Evolutionary conservation across 2,329 filamentous ascomycete genomes (phyloP).

Genomic region (Cladosporium sp.): DNA sequence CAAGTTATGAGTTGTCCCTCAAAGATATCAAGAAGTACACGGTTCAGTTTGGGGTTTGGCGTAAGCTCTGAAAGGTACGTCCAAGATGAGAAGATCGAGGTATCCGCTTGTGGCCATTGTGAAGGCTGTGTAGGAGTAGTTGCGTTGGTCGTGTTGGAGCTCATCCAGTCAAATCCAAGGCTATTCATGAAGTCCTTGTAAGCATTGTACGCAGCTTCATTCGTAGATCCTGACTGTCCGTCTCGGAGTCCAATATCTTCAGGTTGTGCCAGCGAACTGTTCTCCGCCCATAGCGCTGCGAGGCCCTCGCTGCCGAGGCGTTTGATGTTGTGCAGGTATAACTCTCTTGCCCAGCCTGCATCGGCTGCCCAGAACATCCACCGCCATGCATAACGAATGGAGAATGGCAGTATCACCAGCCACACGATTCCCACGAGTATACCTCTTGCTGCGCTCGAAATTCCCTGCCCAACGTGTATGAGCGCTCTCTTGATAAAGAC

Average conservation of each 20-base stretch:
- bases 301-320: background rate
- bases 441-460: slow-evolving; percentile 54
- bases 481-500: slow-evolving; percentile 79
- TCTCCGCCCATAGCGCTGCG: slow-evolving; percentile 21
- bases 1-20: slow-evolving; percentile 95
- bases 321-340: slow-evolving; percentile 28
- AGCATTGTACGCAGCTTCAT: background rate
- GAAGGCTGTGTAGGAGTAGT: background rate
- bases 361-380: slow-evolving; percentile 94
- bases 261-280: slow-evolving; percentile 19
- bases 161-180: slow-evolving; percentile 1
- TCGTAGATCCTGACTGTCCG: background rate
- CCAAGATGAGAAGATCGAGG: slow-evolving; percentile 36
- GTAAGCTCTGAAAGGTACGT: slow-evolving; percentile 64
- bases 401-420: slow-evolving; percentile 84
- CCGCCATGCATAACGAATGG: slow-evolving; percentile 89
- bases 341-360: slow-evolving; percentile 62
- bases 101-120: slow-evolving; percentile 27
- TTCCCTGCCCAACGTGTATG: slow-evolving; percentile 62
- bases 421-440: slow-evolving; percentile 81
- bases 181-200: slow-evolving; percentile 1
- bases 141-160: background rate
- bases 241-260: slow-evolving; percentile 17
- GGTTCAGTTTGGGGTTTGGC: slow-evolving; percentile 71
- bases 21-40: slow-evolving; percentile 75